Conservation (phyloP, 2,329 filamentous ascomycete genomes). For the Penicillium sp. region DNA sequence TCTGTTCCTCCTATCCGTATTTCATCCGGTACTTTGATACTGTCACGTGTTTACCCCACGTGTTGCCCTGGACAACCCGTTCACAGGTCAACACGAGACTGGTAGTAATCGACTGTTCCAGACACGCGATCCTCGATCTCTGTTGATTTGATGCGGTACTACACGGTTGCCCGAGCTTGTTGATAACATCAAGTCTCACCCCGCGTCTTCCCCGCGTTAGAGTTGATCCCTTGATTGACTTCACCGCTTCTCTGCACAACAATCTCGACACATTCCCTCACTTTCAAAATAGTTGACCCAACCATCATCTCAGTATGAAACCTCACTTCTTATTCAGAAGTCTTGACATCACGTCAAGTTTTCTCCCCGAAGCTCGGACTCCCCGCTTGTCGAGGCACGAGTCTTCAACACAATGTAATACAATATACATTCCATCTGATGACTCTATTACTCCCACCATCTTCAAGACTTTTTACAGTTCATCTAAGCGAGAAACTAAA, state of each 20-base stretch:
- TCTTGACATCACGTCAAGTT: constrained; percentile 26
- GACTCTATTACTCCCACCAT: constrained; percentile 44
- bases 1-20: background rate
- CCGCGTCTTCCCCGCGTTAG: background rate
- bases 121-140: background rate
- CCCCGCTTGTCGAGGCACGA: constrained; percentile 35
- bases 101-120: background rate
- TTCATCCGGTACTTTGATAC: background rate
- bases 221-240: constrained; percentile 10
- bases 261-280: background rate
- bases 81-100: background rate
- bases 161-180: background rate
- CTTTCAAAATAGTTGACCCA: background rate
- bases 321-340: background rate
- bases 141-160: background rate
- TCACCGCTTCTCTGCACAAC: constrained; percentile 8
- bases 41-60: background rate
- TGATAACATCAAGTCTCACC: background rate
- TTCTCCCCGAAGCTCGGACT: constrained; percentile 31
- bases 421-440: constrained; percentile 45
- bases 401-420: constrained; percentile 34
- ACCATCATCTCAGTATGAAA: background rate
- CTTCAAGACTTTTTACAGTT: constrained; percentile 48
- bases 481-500: constrained; percentile 32
- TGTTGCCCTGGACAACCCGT: background rate